Base-by-base conservation (phyloP, 2,329 filamentous ascomycete species). In the Hirsutella minnesotensis region DNA sequence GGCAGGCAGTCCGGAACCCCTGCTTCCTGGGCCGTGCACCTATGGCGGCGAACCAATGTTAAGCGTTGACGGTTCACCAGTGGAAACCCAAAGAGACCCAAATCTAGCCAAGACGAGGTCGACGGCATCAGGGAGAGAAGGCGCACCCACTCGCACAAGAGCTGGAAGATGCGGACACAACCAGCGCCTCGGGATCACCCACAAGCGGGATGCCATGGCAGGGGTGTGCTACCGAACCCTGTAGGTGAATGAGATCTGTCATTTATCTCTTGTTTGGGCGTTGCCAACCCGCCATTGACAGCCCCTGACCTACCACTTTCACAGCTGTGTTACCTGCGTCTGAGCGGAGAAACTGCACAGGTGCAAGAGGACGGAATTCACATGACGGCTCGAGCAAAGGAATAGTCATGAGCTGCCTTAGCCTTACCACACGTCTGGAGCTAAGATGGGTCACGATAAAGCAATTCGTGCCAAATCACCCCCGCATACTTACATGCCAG, bases 131-230 rank as follows among this genome's bases (percentile, higher is more conserved):
- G 31, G 5, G 31, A 16, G 31, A 5, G 19, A 41, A 44, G 39
- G 13, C 24, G 12, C 24, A 27, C 24, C 7, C 24, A 7, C 24
- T 7, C 24, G 24, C 24, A 27, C 7, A 7, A 12, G 24, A 27
- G n/a, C 34, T 44, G 40, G 42, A 34, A 45, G 44, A 44, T 40
- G 45, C 38, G 38, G 40, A 47, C 50, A 52, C 53, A 51, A 49
- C 54, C 53, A 53, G 47, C 47, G 45, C 46, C 50, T 56, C 48
- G 53, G 57, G 56, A 58, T 58, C 55, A 46, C 19, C 47, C 47
- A 48, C 42, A 40, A 40, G 35, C 43, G 40, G 30, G 36, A 21
- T 27, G 24, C 24, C 24, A 27, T 42, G 40, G 44, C 44, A 47
- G 38, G 49, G 46, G 43, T 47, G 37, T 38, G 45, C 42, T 42